A percentile compares a stretch with the other conserved stretches of the same genome.
These are phyloP conservation scores for Orbilia quercus DNA, from an alignment of 2,329 filamentous ascomycete genomes.

Conservation along the genomic window DNA sequence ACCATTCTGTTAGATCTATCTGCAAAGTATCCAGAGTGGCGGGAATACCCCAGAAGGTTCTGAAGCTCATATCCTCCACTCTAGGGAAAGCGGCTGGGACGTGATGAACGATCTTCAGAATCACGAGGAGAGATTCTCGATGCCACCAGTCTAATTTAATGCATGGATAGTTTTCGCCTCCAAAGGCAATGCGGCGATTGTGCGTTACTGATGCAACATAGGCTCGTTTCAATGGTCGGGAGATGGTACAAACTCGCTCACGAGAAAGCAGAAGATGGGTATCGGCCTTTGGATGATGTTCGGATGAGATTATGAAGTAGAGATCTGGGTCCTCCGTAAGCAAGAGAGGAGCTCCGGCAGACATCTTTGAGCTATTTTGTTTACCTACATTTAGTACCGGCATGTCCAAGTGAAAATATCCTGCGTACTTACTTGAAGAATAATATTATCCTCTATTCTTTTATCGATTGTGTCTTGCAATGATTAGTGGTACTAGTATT, in stretches of 20 bases:
- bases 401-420: too few relatives aligned
- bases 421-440: too few relatives aligned
- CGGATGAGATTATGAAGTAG: conserved; percentile 21
- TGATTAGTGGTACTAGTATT: too few relatives aligned
- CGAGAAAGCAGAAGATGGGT: conserved; percentile 19
- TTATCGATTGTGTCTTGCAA: too few relatives aligned
- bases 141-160: conserved; percentile 30
- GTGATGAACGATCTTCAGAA: conserved; percentile 29
- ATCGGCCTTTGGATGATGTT: neutral
- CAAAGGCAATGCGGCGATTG: neutral
- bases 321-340: conserved; percentile 19
- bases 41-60: conserved; percentile 17
- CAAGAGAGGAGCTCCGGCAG: neutral
- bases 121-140: conserved; percentile 19
- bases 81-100: conserved; percentile 7
- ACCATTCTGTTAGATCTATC: conserved; percentile 26
- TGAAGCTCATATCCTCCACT: conserved; percentile 1
- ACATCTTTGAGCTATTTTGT: neutral
- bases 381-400: neutral
- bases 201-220: conserved; percentile 15
- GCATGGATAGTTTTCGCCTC: conserved; percentile 1
- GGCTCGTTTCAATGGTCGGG: conserved; percentile 14
- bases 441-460: too few relatives aligned
- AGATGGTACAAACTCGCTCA: neutral
- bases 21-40: conserved; percentile 26